Percentiles rank a stretch among this genome's conserved stretches.
These are phyloP conservation scores for Circinella minor DNA, from an alignment of 371 early-diverging fungal genomes.

Conservation along the genomic window DNA sequence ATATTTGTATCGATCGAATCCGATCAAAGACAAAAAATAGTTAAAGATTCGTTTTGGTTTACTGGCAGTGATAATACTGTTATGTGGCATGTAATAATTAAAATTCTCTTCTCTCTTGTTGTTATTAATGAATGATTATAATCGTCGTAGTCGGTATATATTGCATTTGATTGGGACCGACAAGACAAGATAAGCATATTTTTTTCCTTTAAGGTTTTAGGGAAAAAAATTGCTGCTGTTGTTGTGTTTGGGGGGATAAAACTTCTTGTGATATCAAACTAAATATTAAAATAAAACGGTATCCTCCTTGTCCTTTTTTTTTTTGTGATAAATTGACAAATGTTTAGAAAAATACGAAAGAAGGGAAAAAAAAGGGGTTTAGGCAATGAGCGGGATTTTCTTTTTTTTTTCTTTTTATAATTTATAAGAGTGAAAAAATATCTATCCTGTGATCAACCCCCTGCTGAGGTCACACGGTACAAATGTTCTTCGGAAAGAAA, in stretches of 20 bases:
- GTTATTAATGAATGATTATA: background rate
- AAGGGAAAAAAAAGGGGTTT: background rate
- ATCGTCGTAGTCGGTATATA: conserved; percentile 13
- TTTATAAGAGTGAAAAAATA: no score
- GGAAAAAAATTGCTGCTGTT: background rate
- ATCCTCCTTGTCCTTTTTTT: no score
- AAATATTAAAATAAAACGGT: no score
- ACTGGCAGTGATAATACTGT: conserved; percentile 10
- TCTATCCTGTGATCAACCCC: background rate
- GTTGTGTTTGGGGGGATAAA: background rate
- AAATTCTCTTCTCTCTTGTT: background rate
- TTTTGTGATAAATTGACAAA: no score
- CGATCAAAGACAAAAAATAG: conserved; percentile 17
- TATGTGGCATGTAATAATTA: conserved; percentile 19
- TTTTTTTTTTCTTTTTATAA: no score
- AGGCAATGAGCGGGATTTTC: background rate
- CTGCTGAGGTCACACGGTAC: background rate
- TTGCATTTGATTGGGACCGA: conserved; percentile 1
- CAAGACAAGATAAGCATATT: conserved; percentile 15
- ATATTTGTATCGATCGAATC: conserved; percentile 11
- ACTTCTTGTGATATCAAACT: no score
- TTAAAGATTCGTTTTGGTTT: conserved; percentile 15
- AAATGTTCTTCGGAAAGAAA: no score
- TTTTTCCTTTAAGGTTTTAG: background rate
- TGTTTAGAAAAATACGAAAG: background rate